Evolutionary conservation across 257 asterid species (phyloP), one percentile per base, ranked within the genome.

Genomic region (Nicotiana tomentosiformis): DNA sequence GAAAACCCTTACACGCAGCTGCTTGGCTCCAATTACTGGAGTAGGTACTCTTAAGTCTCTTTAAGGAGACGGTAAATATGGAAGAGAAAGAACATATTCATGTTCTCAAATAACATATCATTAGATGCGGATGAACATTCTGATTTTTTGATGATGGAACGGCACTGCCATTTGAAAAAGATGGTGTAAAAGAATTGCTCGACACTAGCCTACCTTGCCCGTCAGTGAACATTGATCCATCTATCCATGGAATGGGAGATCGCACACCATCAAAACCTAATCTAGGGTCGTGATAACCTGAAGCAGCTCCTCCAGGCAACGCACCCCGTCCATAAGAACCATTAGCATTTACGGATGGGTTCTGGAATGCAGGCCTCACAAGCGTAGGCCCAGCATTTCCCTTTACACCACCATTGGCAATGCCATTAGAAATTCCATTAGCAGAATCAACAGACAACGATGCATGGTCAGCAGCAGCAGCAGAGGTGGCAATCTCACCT

Each of bases 191-290:
- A 23, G 95, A 78, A 18, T 92, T 84, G 81, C 83, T 86, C 14
- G 85, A 85, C 9, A 88, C 81, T 7, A 89, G 88, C 88, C 89
- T 90, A 3, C 82, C 84, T 83, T 91, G 94, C 65, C 87, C 97
- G 68, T 90, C 96, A n/a, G 91, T 74, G 83, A 80, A 90, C 77
- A 89, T 92, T 17, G 93, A 88, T 17, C 82, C 78, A 62, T 93
- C 97, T 57, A 88, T 57, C 97, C 96, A 92, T 64, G 97, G 91
- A 60, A 88, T 58, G 14, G 92, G 93, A 12, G 96, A 90, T 37
- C 79, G 90, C 23, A 20, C 23, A 20, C 23, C 23, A 20, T 20
- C 23, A 20, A 20, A 20, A 20, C 23, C 23, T 20, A 20, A 20
- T 20, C 23, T 20, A 20, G 23, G 23, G 23, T 20, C 23, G 23